These are phyloP conservation scores for Coniferiporia sulphurascens DNA, from an alignment of 1,284 basidiomycete species.

Conservation along the genomic window DNA sequence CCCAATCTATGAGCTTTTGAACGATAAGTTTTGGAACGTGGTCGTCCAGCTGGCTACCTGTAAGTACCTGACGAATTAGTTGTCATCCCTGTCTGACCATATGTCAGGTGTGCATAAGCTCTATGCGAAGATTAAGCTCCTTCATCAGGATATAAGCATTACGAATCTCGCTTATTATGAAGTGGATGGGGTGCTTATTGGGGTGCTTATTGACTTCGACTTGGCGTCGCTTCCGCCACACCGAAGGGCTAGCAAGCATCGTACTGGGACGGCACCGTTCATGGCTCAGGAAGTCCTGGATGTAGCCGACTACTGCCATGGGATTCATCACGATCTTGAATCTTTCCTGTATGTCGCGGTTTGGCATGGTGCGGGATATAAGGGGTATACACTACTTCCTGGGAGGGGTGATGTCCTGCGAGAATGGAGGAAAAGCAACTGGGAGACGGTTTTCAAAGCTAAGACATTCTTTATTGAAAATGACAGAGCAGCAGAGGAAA, in stretches of 20 bases:
- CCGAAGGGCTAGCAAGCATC: not conserved
- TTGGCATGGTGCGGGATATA: not conserved
- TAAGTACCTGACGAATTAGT: too few species aligned
- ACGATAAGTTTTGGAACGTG: not conserved
- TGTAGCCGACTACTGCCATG: not conserved
- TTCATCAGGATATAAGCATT: constrained; percentile 7
- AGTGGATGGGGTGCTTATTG: not conserved
- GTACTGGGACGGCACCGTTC: not conserved
- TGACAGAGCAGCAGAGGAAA: not conserved
- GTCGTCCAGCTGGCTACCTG: not conserved
- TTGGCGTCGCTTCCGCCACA: not conserved
- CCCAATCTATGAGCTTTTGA: not conserved
- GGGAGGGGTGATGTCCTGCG: not conserved
- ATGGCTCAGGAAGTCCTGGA: constrained; percentile 3
- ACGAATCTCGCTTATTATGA: not conserved
- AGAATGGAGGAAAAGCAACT: not conserved
- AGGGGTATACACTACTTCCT: not conserved
- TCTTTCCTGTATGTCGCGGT: not conserved
- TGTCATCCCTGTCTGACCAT: too few species aligned
- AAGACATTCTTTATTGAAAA: not conserved
- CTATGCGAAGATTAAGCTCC: not conserved
- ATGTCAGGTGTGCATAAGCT: constrained; percentile 3
- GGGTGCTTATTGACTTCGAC: constrained; percentile 5
- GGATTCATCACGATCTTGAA: not conserved
- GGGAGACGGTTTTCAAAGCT: not conserved